Conservation (phyloP, 306 rosid genomes). For the Quercus rubra region DNA sequence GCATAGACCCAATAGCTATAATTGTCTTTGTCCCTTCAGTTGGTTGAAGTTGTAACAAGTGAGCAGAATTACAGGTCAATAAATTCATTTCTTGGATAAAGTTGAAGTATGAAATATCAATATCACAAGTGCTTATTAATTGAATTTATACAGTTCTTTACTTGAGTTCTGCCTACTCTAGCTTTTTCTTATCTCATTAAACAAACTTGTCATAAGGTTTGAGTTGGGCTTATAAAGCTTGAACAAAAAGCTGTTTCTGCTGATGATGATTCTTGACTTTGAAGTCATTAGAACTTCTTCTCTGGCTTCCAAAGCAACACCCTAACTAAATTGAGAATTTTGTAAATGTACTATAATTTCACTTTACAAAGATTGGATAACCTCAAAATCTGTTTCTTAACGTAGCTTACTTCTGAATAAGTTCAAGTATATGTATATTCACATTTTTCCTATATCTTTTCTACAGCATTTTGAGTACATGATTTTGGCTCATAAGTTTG, state of each 20-base stretch:
- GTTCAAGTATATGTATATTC: background rate
- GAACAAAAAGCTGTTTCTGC: background rate
- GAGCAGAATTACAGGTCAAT: background rate
- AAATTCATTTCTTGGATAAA: background rate
- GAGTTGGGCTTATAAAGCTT: background rate
- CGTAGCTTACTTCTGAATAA: background rate
- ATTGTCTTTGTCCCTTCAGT: background rate
- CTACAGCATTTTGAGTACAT: constrained; percentile 5
- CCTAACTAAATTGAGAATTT: background rate
- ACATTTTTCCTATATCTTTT: background rate
- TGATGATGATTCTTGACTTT: background rate
- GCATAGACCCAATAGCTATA: background rate
- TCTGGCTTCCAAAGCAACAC: constrained; percentile 3
- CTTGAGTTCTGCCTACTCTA: background rate
- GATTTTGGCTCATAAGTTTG: constrained; percentile 9
- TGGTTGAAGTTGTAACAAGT: background rate
- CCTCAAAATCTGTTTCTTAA: background rate
- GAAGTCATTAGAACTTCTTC: constrained; percentile 1
- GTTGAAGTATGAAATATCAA: background rate
- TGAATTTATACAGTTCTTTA: background rate
- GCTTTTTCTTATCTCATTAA: background rate
- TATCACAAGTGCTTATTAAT: background rate
- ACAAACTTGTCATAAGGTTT: background rate
- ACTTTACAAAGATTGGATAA: background rate
- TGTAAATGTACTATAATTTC: background rate